Conservation (phyloP, 495 filamentous ascomycete genomes). For the Geoglossum glabrum region DNA sequence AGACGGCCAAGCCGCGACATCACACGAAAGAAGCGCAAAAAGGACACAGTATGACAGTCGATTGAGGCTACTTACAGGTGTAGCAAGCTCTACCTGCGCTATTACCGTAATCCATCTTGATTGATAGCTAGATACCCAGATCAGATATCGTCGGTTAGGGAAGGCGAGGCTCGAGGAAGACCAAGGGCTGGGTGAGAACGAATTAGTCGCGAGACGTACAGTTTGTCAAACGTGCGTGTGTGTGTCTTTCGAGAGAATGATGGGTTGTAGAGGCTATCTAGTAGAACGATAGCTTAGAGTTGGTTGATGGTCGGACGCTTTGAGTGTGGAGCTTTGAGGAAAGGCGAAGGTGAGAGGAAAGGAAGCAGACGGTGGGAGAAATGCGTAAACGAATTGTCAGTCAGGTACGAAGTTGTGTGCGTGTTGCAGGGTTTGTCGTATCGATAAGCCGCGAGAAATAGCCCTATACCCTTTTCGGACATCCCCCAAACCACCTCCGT, state of each 20-base stretch:
- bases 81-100: constrained; percentile 21
- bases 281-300: not conserved
- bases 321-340: not conserved
- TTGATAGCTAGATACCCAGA: constrained; percentile 1
- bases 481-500: not conserved
- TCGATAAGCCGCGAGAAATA: not conserved
- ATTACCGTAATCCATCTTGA: constrained; percentile 18
- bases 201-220: not conserved
- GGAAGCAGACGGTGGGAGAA: not conserved
- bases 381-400: not conserved
- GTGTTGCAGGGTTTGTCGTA: not conserved
- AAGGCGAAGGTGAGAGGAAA: not conserved
- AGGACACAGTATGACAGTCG: not conserved
- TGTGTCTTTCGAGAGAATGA: not conserved
- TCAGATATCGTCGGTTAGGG: not conserved
- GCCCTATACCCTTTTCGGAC: not conserved
- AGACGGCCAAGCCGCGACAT: not conserved
- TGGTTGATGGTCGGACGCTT: not conserved
- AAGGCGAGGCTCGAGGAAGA: not conserved
- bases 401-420: constrained; percentile 1
- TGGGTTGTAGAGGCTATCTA: not conserved
- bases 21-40: not conserved
- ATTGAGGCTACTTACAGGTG: constrained; percentile 20
- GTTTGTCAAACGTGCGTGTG: not conserved
- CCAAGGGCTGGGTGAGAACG: not conserved